Percentiles rank a stretch among this genome's conserved stretches.
phyloP scores from a whole-genome alignment of 164 flowering plant genomes.

The Saururus chinensis region DNA sequence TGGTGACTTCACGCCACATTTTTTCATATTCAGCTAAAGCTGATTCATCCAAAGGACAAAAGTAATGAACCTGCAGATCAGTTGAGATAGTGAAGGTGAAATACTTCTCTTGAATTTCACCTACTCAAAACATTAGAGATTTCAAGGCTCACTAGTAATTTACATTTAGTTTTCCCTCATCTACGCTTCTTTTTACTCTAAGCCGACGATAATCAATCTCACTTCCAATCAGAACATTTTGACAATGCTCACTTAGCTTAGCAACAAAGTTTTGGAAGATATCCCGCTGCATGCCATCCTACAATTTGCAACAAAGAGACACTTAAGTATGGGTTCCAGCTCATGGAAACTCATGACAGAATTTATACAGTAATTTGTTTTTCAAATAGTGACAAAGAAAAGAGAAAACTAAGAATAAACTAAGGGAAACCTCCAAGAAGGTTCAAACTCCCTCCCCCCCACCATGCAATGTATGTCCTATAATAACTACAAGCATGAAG shows the following conservation, averaged over 20 bases:
- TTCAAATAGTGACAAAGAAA: too few species aligned
- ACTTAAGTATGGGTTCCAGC: neutral
- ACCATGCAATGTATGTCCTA: too few species aligned
- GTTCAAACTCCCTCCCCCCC: too few species aligned
- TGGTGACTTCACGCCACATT: slow-evolving; percentile 52
- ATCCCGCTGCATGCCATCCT: slow-evolving; percentile 97
- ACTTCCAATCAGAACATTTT: slow-evolving; percentile 63
- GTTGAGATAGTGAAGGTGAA: slow-evolving; percentile 1
- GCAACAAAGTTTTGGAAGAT: slow-evolving; percentile 53
- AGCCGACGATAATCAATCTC: slow-evolving; percentile 91
- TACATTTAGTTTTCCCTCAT: slow-evolving; percentile 25
- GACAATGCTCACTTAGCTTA: slow-evolving; percentile 67
- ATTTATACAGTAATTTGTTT: too few species aligned
- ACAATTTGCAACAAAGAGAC: slow-evolving; percentile 12
- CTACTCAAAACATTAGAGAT: too few species aligned
- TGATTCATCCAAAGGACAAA: slow-evolving; percentile 53
- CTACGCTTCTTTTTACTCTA: slow-evolving; percentile 43
- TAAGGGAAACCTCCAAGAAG: too few species aligned
- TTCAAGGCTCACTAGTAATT: neutral
- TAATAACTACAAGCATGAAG: too few species aligned
- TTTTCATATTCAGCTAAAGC: slow-evolving; percentile 46
- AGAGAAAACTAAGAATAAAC: too few species aligned
- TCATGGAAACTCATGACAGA: neutral
- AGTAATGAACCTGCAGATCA: slow-evolving; percentile 48
- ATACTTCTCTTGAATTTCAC: neutral